These are phyloP conservation scores for Tolypocladium endophyticum DNA, from an alignment of 2,329 filamentous ascomycete genomes.

Conservation along the genomic window DNA sequence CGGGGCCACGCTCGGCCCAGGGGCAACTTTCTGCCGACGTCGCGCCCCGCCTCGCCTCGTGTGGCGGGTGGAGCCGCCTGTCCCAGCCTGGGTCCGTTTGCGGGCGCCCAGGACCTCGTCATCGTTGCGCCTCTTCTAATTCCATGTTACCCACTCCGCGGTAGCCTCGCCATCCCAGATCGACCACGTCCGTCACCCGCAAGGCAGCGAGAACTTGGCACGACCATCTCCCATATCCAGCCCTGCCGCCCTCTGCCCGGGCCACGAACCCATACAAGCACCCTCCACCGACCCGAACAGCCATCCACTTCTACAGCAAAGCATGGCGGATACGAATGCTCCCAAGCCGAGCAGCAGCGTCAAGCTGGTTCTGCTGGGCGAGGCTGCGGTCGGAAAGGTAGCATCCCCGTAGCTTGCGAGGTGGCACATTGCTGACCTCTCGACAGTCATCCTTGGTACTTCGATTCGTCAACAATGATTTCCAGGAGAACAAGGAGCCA, in stretches of 20 bases:
- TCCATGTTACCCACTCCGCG: conserved; percentile 1
- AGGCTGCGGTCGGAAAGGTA: conserved; percentile 98
- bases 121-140: conserved; percentile 14
- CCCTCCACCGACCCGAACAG: neutral
- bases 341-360: conserved; percentile 99
- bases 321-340: conserved; percentile 40
- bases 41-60: neutral
- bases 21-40: conserved; percentile 8
- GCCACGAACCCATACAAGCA: neutral
- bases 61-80: neutral
- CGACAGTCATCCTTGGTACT: conserved; percentile 86
- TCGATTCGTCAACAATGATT: conserved; percentile 98
- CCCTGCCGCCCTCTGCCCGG: neutral
- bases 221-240: neutral
- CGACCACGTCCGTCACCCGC: neutral
- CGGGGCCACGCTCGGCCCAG: conserved; percentile 4
- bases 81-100: neutral
- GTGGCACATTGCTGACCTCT: conserved; percentile 10
- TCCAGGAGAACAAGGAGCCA: conserved; percentile 99
- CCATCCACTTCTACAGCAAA: neutral
- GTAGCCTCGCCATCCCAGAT: conserved; percentile 1
- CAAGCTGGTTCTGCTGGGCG: conserved; percentile 94
- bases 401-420: neutral
- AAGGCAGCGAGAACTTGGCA: neutral
- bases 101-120: conserved; percentile 10